Conservation (phyloP, 2,329 filamentous ascomycete species). For the Dendryphion nanum region DNA sequence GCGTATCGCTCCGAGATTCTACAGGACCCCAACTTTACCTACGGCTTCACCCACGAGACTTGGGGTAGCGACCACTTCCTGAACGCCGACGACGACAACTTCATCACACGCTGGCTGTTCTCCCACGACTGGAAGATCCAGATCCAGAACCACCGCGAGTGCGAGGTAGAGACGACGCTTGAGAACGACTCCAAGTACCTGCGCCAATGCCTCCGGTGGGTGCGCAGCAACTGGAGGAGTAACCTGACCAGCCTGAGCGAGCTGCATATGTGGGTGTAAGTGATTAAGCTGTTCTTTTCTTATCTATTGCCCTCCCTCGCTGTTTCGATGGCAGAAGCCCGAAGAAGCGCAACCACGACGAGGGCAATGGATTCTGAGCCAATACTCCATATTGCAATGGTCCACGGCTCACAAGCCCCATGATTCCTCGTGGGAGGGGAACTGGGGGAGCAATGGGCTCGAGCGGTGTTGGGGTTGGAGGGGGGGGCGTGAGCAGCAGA, state of each 20-base stretch:
- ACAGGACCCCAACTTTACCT: constrained; percentile 78
- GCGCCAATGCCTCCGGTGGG: constrained; percentile 92
- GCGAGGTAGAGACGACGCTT: constrained; percentile 80
- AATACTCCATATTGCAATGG: too few species aligned
- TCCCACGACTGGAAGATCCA: constrained; percentile 90
- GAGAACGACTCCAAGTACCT: constrained; percentile 87
- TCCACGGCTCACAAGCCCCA: too few species aligned
- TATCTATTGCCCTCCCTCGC: too few species aligned
- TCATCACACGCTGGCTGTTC: constrained; percentile 94
- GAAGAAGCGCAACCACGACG: too few species aligned
- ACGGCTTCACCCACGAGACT: constrained; percentile 87
- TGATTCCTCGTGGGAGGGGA: too few species aligned
- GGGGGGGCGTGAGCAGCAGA: background rate
- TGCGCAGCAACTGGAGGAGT: constrained; percentile 95
- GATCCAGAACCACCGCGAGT: constrained; percentile 90
- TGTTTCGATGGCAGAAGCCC: too few species aligned
- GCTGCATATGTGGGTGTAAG: constrained; percentile 83
- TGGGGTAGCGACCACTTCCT: constrained; percentile 70
- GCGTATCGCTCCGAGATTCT: constrained; percentile 89
- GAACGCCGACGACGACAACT: constrained; percentile 97
- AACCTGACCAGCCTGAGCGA: constrained; percentile 90
- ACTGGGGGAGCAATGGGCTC: too few species aligned
- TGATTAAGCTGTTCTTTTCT: constrained; percentile 14
- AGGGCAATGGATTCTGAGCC: too few species aligned
- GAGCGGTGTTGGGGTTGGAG: background rate